A percentile compares a stretch with the other conserved stretches of the same genome.
These are phyloP conservation scores for Suillus cothurnatus DNA, from an alignment of 768 basidiomycete species.

Conservation along the genomic window DNA sequence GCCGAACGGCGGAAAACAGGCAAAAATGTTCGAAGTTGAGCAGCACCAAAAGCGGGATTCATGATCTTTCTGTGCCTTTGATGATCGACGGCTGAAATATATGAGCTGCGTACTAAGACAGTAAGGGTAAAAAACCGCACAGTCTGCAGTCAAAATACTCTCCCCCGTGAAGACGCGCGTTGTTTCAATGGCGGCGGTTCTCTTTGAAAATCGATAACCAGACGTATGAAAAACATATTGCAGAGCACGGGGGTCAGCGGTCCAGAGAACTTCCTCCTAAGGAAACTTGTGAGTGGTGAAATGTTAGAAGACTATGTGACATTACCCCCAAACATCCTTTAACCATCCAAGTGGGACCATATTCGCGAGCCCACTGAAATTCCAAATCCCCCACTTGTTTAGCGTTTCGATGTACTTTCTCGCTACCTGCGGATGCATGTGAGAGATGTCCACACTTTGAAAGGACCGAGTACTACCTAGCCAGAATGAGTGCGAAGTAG, in stretches of 20 bases:
- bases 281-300: not conserved
- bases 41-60: constrained; percentile 29
- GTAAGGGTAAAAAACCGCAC: constrained; percentile 13
- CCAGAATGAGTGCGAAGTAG: constrained; percentile 9
- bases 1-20: constrained; percentile 27
- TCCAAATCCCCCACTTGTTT: constrained; percentile 33
- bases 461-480: not conserved
- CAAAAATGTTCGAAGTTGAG: constrained; percentile 27
- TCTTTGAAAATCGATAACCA: constrained; percentile 31
- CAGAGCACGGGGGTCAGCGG: constrained; percentile 30
- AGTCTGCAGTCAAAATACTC: constrained; percentile 21
- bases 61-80: constrained; percentile 33
- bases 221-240: constrained; percentile 31
- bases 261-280: constrained; percentile 31
- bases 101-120: not conserved
- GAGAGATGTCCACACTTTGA: not conserved
- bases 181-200: constrained; percentile 10
- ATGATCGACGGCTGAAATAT: constrained; percentile 22
- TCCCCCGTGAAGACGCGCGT: constrained; percentile 24
- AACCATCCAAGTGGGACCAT: constrained; percentile 26
- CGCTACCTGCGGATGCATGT: constrained; percentile 23
- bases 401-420: constrained; percentile 22
- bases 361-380: constrained; percentile 30
- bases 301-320: constrained; percentile 1
- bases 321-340: constrained; percentile 15